Base-by-base conservation (phyloP, 192 early-diverging fungal genomes). In the Gamsiella multidivaricata region DNA sequence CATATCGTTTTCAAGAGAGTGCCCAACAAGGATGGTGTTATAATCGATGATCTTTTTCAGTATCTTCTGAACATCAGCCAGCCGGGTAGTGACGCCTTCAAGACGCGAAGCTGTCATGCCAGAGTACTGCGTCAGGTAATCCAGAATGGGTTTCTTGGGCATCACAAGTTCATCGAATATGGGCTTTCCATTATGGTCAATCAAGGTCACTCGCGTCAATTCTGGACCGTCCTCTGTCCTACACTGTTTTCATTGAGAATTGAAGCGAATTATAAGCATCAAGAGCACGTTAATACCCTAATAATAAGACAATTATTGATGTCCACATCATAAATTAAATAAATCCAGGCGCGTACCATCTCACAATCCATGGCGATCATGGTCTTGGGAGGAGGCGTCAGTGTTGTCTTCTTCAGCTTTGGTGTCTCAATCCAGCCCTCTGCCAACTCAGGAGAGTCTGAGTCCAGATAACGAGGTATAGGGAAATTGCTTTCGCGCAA, bases 1-100 rank as follows among this genome's bases (percentile, higher is more conserved):
- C 61, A 94, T 72, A 78, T 94, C 92, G 56, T 87, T 89, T 34
- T 94, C 88, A 14, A 94, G 82, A 31, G 81, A 81, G 61, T 89
- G 88, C 7, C 88, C 88, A 0, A 86, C 64, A 9, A 89, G 49
- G 51, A 89, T 81, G 11, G 81, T 82, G 37, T 86, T 58, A 25
- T 74, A 70, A 32, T 84, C 71, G 1, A 89, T 65, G 3, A 88
- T 26, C 23, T 80, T 58, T 26, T 71, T 58, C 12, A 89, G 17
- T 20, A 67, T 63, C 25, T 81, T 81, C 67, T 89, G 88, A 1
- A 84, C 85, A 37, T 85, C 80, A 10, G 60, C 69, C 8, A 88
- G 60, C 0, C 70, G 62, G 29, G 80, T 87, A 0, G 69, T 85
- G 0, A 84, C 80, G 8, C 56, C 56, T 11, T 58, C 62, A 32